Conservation (phyloP, 192 early-diverging fungal genomes). For the Backusella psychrophila region DNA sequence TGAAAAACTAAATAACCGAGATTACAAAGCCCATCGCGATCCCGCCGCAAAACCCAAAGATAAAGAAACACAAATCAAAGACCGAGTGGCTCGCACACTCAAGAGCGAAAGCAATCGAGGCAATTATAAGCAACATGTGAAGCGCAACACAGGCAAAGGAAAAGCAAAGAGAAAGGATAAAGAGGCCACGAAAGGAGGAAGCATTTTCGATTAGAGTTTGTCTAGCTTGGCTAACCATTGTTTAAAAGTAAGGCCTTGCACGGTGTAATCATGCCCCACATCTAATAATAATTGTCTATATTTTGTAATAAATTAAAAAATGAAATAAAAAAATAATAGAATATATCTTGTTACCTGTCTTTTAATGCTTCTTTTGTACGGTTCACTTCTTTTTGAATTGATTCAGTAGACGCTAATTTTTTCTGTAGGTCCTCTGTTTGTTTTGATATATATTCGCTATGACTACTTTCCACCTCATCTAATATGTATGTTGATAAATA, state of each 20-base stretch:
- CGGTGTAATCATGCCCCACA: not conserved
- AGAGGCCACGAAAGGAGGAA: slow-evolving; percentile 29
- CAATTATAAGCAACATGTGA: slow-evolving; percentile 28
- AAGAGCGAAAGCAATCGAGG: slow-evolving; percentile 27
- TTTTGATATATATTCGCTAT: not conserved
- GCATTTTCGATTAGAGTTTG: slow-evolving; percentile 31
- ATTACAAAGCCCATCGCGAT: slow-evolving; percentile 52
- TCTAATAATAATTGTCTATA: not conserved
- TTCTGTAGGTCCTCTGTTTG: not conserved
- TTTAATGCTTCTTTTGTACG: not conserved
- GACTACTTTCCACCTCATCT: not conserved
- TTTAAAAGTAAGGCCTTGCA: not conserved
- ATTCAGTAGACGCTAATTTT: not conserved
- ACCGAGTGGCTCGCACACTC: slow-evolving; percentile 45
- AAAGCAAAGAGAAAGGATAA: slow-evolving; percentile 49
- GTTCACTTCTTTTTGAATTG: not conserved
- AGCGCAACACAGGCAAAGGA: slow-evolving; percentile 49
- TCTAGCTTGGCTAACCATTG: not conserved
- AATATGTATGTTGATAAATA: not conserved
- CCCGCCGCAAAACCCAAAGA: slow-evolving; percentile 17
- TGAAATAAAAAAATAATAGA: not conserved
- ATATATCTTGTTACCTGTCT: not conserved
- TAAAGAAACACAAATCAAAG: slow-evolving; percentile 48
- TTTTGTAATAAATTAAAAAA: not conserved
- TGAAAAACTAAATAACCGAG: slow-evolving; percentile 43